Evolutionary conservation across 176 grass and related monocot genomes (phyloP).

Genomic region (Aegilops bicornis): DNA sequence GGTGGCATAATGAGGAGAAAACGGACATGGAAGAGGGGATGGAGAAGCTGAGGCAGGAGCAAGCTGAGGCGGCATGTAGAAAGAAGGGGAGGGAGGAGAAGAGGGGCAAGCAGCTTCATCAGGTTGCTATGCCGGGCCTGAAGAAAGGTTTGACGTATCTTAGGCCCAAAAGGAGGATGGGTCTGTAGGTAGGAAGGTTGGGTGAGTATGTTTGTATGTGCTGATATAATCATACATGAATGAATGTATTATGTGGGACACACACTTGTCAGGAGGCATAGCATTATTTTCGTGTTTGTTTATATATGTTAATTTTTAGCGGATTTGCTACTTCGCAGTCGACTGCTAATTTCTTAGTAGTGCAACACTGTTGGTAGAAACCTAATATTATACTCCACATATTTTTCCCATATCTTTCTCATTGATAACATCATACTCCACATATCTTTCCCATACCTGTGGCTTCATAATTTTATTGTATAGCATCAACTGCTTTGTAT

Average conservation of each 20-base stretch:
- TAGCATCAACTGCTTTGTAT: not conserved
- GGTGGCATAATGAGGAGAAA: constrained; percentile 85
- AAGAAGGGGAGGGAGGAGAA: constrained; percentile 49
- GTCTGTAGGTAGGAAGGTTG: constrained; percentile 40
- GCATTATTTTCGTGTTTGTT: not conserved
- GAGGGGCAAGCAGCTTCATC: constrained; percentile 66
- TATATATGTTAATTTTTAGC: not conserved
- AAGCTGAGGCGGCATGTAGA: constrained; percentile 43
- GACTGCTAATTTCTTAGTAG: not conserved
- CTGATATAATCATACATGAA: not conserved
- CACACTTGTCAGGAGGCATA: no score
- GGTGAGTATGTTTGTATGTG: not conserved
- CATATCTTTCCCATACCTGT: not conserved
- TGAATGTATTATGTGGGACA: no score
- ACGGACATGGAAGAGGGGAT: constrained; percentile 88
- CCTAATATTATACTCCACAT: not conserved
- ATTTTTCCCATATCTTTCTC: no score
- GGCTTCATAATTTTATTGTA: not conserved
- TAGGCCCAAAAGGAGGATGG: constrained; percentile 60
- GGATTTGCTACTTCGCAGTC: not conserved
- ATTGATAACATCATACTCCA: not conserved
- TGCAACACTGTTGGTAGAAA: not conserved
- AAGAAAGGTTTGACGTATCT: constrained; percentile 66
- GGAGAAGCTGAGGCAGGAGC: constrained; percentile 77
- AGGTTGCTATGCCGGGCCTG: constrained; percentile 78